These are phyloP conservation scores for Candida sp. DNA, from an alignment of 1,139 yeast species.

Conservation along the genomic window DNA sequence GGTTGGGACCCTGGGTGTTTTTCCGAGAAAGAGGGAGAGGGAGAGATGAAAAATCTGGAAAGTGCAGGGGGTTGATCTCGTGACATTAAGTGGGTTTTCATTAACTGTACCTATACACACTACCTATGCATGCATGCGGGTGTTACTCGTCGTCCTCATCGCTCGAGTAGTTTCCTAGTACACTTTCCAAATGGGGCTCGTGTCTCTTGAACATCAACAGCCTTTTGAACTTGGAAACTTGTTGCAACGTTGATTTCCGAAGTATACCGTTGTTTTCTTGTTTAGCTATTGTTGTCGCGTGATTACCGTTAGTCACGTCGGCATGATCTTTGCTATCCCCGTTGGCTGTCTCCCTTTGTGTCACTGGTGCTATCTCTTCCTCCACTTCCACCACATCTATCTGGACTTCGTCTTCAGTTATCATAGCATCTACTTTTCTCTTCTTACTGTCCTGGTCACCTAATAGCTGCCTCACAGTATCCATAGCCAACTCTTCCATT, in stretches of 20 bases:
- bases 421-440: constrained; percentile 11
- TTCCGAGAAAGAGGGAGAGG: too few species aligned
- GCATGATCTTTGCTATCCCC: neutral
- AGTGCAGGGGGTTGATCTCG: too few species aligned
- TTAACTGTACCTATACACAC: neutral
- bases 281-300: too few species aligned
- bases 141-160: constrained; percentile 25
- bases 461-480: constrained; percentile 36
- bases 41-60: too few species aligned
- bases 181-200: constrained; percentile 12
- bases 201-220: constrained; percentile 6
- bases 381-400: constrained; percentile 14
- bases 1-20: too few species aligned
- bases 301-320: too few species aligned
- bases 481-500: constrained; percentile 37
- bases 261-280: constrained; percentile 7
- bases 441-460: constrained; percentile 10
- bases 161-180: constrained; percentile 25
- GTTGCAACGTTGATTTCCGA: constrained; percentile 12
- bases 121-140: neutral
- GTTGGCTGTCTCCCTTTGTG: neutral
- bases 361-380: constrained; percentile 1
- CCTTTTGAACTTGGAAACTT: constrained; percentile 11
- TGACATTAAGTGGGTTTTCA: neutral
- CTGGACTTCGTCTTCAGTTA: constrained; percentile 15